Evolutionary conservation across 2,329 filamentous ascomycete species (phyloP), one percentile per base, ranked within the genome.

Genomic region (Scedosporium minutisporum): DNA sequence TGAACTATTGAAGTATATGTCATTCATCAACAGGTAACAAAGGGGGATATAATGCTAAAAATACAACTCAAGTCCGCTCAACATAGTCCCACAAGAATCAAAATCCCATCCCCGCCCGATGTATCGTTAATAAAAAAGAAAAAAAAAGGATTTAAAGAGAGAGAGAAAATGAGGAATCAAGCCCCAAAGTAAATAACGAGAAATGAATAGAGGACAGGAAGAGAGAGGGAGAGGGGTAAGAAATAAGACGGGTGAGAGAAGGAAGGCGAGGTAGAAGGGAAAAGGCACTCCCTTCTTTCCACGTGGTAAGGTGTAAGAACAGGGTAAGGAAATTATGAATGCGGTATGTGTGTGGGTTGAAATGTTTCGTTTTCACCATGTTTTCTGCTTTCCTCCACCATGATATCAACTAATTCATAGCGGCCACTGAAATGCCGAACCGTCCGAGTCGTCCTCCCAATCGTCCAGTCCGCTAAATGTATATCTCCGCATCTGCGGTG

Each of bases 401-500:
- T 21, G n/a, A 41, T 23, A 59, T 18, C 18, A 18, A 53, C 9
- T 53, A n/a, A 21, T 10, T 53, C 21, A 55, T 1, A 55, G 51
- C 42, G 57, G 38, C n/a, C 18, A 44, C 41, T 27, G 38, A 1
- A 38, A 41, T 46, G 51, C 48, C n/a, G 60, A 63, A 29, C 65
- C 62, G 12, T 63, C 33, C 60, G 58, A n/a, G 63, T 60, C 25
- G 44, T 63, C 10, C 65, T 61, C 25, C 68, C 65, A 64, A 70
- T 70, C 23, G 63, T 66, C 60, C 70, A 65, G 58, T 67, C 63
- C 64, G 66, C 67, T 63, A 65, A 65, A 61, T 67, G 33, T 14
- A 10, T 38, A 38, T 38, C 33, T 38, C 33, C 65, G 68, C 71
- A 70, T 68, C 18, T 16, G 18, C 18, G 21, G 4, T n/a, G 51